Conservation (phyloP, 2,329 filamentous ascomycete genomes). For the Ilyonectria mors-panacis region DNA sequence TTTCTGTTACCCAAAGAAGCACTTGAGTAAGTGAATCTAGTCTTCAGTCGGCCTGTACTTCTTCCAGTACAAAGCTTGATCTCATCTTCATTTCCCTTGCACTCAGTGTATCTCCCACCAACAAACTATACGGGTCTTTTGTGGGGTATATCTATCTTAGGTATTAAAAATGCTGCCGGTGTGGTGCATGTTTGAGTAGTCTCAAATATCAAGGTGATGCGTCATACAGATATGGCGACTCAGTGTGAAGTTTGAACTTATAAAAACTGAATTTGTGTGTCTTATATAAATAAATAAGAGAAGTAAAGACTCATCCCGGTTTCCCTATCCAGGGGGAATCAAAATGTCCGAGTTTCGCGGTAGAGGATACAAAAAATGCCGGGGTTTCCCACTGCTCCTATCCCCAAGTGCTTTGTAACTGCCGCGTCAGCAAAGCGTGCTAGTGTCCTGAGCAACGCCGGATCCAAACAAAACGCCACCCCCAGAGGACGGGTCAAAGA, state of each 20-base stretch:
- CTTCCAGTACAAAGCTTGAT: too few relatives aligned
- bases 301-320: slow-evolving; percentile 34
- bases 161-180: too few relatives aligned
- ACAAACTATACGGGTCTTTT: too few relatives aligned
- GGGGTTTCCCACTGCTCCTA: slow-evolving; percentile 17
- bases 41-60: too few relatives aligned
- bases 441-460: slow-evolving; percentile 41
- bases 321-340: slow-evolving; percentile 9
- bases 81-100: too few relatives aligned
- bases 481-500: slow-evolving; percentile 7
- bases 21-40: too few relatives aligned
- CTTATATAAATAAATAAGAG: slow-evolving; percentile 27
- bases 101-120: too few relatives aligned
- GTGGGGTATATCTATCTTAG: too few relatives aligned
- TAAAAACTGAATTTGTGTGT: slow-evolving; percentile 26
- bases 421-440: slow-evolving; percentile 22
- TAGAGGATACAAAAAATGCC: slow-evolving; percentile 14
- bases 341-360: slow-evolving; percentile 14
- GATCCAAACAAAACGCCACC: slow-evolving; percentile 32
- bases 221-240: background rate
- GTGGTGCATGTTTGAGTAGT: too few relatives aligned
- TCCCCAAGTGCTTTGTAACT: slow-evolving; percentile 23
- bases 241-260: slow-evolving; percentile 15
- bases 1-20: too few relatives aligned
- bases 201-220: slow-evolving; percentile 8